Evolutionary conservation across 2,329 filamentous ascomycete species (phyloP).

Genomic region (Fusarium pseudonygamai): DNA sequence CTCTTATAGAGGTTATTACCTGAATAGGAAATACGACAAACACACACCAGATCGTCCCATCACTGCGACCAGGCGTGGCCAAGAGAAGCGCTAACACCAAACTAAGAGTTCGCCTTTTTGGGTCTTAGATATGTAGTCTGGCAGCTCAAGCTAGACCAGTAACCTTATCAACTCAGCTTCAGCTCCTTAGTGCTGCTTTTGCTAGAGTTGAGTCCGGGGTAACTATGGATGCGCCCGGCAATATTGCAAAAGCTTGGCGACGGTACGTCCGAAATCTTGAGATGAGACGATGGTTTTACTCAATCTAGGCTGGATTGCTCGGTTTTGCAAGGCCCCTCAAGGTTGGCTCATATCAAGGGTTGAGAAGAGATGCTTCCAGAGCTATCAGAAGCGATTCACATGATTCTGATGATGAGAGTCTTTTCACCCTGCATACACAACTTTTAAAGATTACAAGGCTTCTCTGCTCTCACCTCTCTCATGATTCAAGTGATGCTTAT

Average conservation of each 20-base stretch:
- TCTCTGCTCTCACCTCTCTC: background rate
- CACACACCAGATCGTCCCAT: fast-evolving
- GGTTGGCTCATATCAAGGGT: fast-evolving
- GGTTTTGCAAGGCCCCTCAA: fast-evolving
- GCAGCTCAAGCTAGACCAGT: no score
- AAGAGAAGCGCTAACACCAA: background rate
- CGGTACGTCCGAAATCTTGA: fast-evolving
- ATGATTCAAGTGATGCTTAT: background rate
- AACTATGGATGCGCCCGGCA: background rate
- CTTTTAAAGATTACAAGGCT: background rate
- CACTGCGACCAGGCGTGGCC: background rate
- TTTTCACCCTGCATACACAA: fast-evolving
- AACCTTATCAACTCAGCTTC: no score
- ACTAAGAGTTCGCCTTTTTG: no score
- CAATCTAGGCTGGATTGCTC: no score
- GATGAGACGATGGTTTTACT: background rate
- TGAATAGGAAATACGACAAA: background rate
- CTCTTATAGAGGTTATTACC: background rate
- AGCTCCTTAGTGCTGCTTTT: no score
- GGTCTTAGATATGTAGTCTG: no score
- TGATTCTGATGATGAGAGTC: background rate
- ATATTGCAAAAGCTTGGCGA: no score
- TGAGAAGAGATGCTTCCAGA: background rate
- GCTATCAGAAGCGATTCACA: background rate
- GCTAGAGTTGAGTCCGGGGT: no score